Conservation (phyloP, 352 stramenopile species). For the Phytophthora lateralis region DNA sequence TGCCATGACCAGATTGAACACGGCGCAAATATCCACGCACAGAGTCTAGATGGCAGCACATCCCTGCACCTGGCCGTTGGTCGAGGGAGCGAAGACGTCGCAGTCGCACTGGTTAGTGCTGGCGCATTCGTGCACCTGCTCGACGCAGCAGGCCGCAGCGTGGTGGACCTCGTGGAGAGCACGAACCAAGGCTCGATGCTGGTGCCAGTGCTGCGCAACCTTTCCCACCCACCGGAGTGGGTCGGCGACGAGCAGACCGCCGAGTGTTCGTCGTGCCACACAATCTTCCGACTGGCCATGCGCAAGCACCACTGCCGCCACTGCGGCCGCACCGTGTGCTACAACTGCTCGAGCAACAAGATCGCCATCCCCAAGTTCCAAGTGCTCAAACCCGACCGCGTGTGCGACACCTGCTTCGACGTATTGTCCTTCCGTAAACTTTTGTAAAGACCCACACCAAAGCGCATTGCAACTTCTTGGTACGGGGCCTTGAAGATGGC, state of each 20-base stretch:
- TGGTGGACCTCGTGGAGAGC: constrained; percentile 84
- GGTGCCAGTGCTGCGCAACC: constrained; percentile 81
- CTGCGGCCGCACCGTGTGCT: constrained; percentile 83
- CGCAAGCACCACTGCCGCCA: constrained; percentile 86
- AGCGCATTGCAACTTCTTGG: too few species aligned
- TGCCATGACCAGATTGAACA: constrained; percentile 70
- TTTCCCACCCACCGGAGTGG: constrained; percentile 64
- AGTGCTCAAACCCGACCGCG: constrained; percentile 63
- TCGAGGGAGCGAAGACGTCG: constrained; percentile 71
- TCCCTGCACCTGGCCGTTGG: constrained; percentile 81
- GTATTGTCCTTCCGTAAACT: constrained; percentile 84
- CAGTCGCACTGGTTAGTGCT: constrained; percentile 72
- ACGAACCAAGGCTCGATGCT: constrained; percentile 83
- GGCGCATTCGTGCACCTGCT: constrained; percentile 81
- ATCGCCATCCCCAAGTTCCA: constrained; percentile 88
- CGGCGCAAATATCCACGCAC: constrained; percentile 72
- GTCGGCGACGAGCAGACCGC: constrained; percentile 70
- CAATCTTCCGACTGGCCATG: constrained; percentile 80
- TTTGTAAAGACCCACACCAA: constrained; percentile 39
- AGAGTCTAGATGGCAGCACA: constrained; percentile 87
- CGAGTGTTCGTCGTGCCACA: constrained; percentile 79
- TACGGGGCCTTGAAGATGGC: constrained; percentile 15
- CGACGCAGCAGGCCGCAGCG: constrained; percentile 79
- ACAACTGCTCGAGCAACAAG: constrained; percentile 88
- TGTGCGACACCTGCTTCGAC: constrained; percentile 88